These are phyloP conservation scores for Diplodia seriata DNA, from an alignment of 2,329 filamentous ascomycete genomes.

Conservation along the genomic window DNA sequence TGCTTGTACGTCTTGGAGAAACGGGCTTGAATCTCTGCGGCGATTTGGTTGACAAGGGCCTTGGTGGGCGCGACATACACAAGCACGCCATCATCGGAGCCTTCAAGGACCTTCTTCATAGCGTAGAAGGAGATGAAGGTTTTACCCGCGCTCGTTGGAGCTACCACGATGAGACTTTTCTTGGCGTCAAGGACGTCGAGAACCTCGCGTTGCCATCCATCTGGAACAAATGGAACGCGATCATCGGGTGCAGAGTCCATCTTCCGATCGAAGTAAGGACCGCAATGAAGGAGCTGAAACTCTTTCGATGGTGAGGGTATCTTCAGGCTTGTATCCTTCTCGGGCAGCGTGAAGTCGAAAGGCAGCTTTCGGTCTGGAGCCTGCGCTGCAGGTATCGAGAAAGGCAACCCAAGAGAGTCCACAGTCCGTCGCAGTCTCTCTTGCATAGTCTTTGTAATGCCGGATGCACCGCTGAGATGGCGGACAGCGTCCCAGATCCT, in stretches of 20 bases:
- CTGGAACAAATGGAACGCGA: slow-evolving; percentile 75
- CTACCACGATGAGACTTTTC: slow-evolving; percentile 75
- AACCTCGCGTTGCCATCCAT: slow-evolving; percentile 77
- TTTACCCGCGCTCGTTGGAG: slow-evolving; percentile 80
- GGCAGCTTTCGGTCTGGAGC: slow-evolving; percentile 51
- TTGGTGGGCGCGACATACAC: slow-evolving; percentile 85
- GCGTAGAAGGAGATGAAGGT: slow-evolving; percentile 87
- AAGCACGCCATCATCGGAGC: slow-evolving; percentile 71
- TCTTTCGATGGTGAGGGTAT: slow-evolving; percentile 55
- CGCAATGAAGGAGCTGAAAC: slow-evolving; percentile 73
- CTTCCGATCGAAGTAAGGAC: slow-evolving; percentile 76
- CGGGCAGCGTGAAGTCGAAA: slow-evolving; percentile 47
- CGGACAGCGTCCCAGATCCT: slow-evolving; percentile 56
- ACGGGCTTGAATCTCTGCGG: slow-evolving; percentile 76
- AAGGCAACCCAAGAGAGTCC: slow-evolving; percentile 50
- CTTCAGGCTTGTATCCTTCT: slow-evolving; percentile 41
- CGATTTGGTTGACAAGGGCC: slow-evolving; percentile 82
- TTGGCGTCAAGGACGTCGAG: slow-evolving; percentile 75
- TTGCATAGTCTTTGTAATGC: slow-evolving; percentile 53
- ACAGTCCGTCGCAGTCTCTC: slow-evolving; percentile 47
- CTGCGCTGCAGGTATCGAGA: slow-evolving; percentile 41
- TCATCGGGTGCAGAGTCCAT: slow-evolving; percentile 72
- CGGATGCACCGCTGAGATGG: slow-evolving; percentile 47
- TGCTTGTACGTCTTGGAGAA: slow-evolving; percentile 72
- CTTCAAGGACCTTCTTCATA: slow-evolving; percentile 76